Conservation (phyloP, 2,329 filamentous ascomycete genomes). For the Aspergillus oerlinghausenensis region DNA sequence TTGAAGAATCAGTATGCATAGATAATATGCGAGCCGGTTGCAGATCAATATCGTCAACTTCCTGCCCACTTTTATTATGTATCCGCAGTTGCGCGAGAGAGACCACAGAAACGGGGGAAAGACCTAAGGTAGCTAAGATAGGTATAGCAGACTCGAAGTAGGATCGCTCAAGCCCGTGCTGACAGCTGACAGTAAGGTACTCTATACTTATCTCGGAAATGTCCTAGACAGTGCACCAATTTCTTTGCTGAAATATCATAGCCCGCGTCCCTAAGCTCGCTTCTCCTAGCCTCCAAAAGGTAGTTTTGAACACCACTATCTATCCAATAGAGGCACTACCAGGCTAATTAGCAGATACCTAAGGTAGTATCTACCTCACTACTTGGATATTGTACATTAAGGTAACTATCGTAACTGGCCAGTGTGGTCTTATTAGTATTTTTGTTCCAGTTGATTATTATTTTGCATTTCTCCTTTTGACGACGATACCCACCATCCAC, state of each 20-base stretch:
- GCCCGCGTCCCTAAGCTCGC: neutral
- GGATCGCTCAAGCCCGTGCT: neutral
- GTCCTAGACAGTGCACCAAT: neutral
- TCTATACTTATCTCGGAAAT: neutral
- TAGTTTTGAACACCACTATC: neutral
- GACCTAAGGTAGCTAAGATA: neutral
- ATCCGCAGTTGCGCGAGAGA: neutral
- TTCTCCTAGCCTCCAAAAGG: neutral
- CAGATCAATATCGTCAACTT: neutral
- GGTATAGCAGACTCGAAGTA: neutral
- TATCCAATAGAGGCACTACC: neutral
- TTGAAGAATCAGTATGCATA: constrained; percentile 1
- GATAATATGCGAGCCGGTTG: neutral
- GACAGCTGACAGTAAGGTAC: neutral
- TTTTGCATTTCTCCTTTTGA: neutral
- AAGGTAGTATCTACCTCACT: neutral
- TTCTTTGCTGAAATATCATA: neutral
- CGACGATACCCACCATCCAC: constrained; percentile 8
- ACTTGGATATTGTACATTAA: neutral
- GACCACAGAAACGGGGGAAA: neutral
- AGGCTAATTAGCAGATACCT: neutral
- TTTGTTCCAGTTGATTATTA: neutral
- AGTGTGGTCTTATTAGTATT: neutral
- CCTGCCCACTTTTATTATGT: neutral
- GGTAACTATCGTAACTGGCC: neutral